Base-by-base conservation (phyloP, 257 asterid genomes). In the Solanum bulbocastanum region DNA sequence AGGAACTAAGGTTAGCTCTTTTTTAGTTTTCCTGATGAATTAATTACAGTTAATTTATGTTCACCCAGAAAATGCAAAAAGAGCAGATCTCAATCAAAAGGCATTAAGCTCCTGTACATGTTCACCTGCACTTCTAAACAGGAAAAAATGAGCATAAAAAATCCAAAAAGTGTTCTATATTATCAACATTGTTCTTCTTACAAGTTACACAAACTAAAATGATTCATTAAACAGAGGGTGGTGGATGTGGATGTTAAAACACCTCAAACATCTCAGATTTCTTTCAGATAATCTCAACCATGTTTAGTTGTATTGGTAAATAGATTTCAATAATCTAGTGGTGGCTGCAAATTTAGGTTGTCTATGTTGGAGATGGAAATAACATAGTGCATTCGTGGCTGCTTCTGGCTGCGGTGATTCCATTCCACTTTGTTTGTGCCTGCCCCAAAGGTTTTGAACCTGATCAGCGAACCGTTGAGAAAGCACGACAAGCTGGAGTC, bases 301-400 rank as follows among this genome's bases (percentile, higher is more conserved):
- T 46, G 85, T 27, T 44, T 79, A 6, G 25, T 44, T 27, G 27
- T 81, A 81, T 46, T 81, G 85, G 42, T 46, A 46, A 81, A 27
- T 81, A 4, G 68, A 49, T 46, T 81, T 46, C 8, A 81, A 81
- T 81, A 46, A 81, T 32, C 27, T 9, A 30, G 68, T 81, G 16
- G 83, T 85, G 44, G 71, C 60, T 87, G 83, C 68, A 58, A 86
- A 85, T 86, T 72, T 89, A 96, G 99, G 98, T 96, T 88, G 99
- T 97, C 65, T 97, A 97, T 69, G 97, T 96, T 86, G 99, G 99
- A 79, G 99, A 97, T 37, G 99, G 99, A 86, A 97, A 97, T 93
- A 97, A 97, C 90, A 95, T 97, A 86, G 99, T 97, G 90, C 99
- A 97, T 89, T 96, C 98, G 30, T 97, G 99, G 99, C 83, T 97